A percentile compares a stretch with the other conserved stretches of the same genome.
Evolutionary conservation across 352 stramenopile genomes (phyloP).

Genomic region (Phytophthora quininea): DNA sequence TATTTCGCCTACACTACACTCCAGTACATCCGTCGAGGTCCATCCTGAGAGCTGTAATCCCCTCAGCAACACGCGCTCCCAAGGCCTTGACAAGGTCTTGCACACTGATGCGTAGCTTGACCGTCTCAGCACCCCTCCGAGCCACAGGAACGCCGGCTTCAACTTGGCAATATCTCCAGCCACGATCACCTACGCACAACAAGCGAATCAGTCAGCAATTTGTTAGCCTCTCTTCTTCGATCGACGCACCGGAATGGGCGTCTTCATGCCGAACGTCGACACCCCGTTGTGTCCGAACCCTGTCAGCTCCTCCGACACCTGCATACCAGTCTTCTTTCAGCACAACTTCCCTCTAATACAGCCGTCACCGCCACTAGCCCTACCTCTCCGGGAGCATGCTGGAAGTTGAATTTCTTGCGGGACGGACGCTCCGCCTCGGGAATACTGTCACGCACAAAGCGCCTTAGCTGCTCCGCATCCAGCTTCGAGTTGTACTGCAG

Average conservation of each 20-base stretch:
- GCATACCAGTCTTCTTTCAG: background rate
- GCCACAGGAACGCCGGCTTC: constrained; percentile 70
- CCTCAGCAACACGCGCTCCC: constrained; percentile 56
- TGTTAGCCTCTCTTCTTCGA: constrained; percentile 1
- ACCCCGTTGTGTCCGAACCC: constrained; percentile 89
- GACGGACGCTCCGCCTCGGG: constrained; percentile 55
- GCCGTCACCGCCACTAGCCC: background rate
- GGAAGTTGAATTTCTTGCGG: constrained; percentile 89
- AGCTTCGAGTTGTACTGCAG: constrained; percentile 89
- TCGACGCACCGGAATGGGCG: constrained; percentile 53
- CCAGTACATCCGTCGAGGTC: constrained; percentile 24
- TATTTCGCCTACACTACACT: too few species aligned
- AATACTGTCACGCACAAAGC: constrained; percentile 75
- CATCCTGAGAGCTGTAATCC: constrained; percentile 59
- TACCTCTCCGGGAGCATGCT: constrained; percentile 75
- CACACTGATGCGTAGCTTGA: constrained; percentile 82
- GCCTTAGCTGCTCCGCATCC: constrained; percentile 81
- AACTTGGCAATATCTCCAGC: constrained; percentile 60
- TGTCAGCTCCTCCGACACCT: constrained; percentile 74
- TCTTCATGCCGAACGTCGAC: constrained; percentile 83
- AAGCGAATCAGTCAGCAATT: background rate
- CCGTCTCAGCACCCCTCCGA: constrained; percentile 77
- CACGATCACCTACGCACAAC: constrained; percentile 63
- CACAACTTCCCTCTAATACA: too few species aligned
- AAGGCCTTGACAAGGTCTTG: constrained; percentile 64